Evolutionary conservation across 768 basidiomycete genomes (phyloP), one percentile per base, ranked within the genome.

Genomic region (Mycena venus): DNA sequence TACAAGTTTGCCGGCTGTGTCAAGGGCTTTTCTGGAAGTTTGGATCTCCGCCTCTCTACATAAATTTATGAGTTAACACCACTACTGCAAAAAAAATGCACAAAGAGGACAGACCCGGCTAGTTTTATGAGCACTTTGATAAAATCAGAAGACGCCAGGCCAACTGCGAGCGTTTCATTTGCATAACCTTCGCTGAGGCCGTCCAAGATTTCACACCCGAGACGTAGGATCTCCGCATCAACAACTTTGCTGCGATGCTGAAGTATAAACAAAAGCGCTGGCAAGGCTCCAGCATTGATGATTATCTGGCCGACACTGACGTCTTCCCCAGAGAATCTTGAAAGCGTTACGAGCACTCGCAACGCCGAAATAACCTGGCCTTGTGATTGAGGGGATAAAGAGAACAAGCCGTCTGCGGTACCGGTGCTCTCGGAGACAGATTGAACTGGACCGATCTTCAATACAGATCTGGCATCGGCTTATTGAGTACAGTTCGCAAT

Each of bases 361-460:
- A 63, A 29, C 7, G 61, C 61, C 7, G 61, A 63, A 47, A 63
- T 44, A 44, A 63, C 61, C 15, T 44, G 61, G 17, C 44, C 44
- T 29, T 47, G 61, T 1, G 61, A 47, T 17, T 63, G 61, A 49
- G 61, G 29, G 11, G 61, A 63, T n/a, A 63, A 49, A 32, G 61
- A 63, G 8, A 63, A 63, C 23, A 63, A 17, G 32, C 29, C 34
- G 19, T 63, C 44, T 21, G 36, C 34, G 34, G 42, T 29, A 31
- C 27, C 29, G 31, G 27, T 17, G 27, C 19, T 49, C 42, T 63
- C 42, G 4, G 42, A 21, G 42, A 63, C 21, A 29, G 61, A 63
- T 63, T 63, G 61, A 29, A 63, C 61, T 14, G 61, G 61, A 23
- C 61, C 61, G 17, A 63, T 63, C 44, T 63, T 63, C 61, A 63